phyloP scores from a whole-genome alignment of 1,139 yeast species.

The Geotrichum phurueaensis region DNA sequence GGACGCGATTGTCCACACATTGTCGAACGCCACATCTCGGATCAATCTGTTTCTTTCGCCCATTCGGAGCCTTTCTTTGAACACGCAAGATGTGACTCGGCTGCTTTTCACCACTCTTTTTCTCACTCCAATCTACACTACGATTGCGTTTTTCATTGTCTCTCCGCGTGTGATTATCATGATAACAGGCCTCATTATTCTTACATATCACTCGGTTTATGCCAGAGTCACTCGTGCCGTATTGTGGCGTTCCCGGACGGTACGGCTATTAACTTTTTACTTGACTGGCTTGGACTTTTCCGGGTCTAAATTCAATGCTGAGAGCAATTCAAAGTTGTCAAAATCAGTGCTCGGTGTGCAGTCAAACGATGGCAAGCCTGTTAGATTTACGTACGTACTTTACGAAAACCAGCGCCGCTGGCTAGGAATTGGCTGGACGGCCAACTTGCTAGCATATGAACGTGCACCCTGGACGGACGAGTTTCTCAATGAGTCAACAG shows the following conservation, averaged over 20 bases:
- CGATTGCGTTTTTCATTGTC: constrained; percentile 60
- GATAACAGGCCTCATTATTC: constrained; percentile 52
- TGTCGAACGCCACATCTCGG: constrained; percentile 69
- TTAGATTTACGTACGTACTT: constrained; percentile 84
- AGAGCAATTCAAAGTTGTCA: constrained; percentile 3
- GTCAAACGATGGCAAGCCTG: constrained; percentile 56
- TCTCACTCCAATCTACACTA: constrained; percentile 74
- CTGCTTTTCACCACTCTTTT: constrained; percentile 77
- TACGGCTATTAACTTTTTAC: constrained; percentile 68
- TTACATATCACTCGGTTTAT: constrained; percentile 84
- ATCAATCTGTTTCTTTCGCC: constrained; percentile 76
- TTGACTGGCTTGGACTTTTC: constrained; percentile 83
- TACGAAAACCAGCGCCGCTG: constrained; percentile 95
- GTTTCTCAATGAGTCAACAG: constrained; percentile 75
- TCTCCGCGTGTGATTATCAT: constrained; percentile 67
- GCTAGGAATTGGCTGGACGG: constrained; percentile 98
- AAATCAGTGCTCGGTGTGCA: constrained; percentile 42
- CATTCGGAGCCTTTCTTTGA: constrained; percentile 61
- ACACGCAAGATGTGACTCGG: constrained; percentile 73
- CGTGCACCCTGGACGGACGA: constrained; percentile 97
- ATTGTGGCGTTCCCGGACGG: constrained; percentile 73
- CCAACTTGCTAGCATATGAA: constrained; percentile 83
- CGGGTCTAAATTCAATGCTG: constrained; percentile 37
- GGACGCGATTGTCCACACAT: constrained; percentile 76
- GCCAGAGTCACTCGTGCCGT: constrained; percentile 73